Base-by-base conservation (phyloP, 441 rosid genomes). In the Erodium moschatum region DNA sequence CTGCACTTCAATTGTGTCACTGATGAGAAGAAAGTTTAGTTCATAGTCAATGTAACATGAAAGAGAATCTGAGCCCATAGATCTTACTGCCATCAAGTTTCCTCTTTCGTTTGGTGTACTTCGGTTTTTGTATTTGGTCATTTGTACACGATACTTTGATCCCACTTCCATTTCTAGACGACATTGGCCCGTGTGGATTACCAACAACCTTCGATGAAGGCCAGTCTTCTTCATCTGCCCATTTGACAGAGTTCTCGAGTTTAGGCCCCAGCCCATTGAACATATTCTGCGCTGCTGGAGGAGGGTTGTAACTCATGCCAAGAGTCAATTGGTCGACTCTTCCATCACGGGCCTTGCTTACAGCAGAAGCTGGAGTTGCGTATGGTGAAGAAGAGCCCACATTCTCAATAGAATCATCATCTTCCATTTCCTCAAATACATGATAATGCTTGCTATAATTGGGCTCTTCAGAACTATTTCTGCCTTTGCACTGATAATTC, bases 401-500 rank as follows among this genome's bases (percentile, higher is more conserved):
- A 67, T 77, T 52, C 68, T 86, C 97, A 6, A 40, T 21, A 54
- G 81, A 78, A 64, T 91, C 97, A 68, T 87, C 95, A 35, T 95
- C 97, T 74, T 87, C 97, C 77, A 95, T 85, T 24, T 91, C 97
- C 71, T 87, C 92, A 69, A 90, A 95, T 62, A 84, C 70, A 71
- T 84, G 87, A 67, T 81, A 81, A 44, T 86, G 93, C 81, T 84
- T 85, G 72, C 91, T 83, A 80, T 75, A 84, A 71, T 73, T 74
- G 70, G 73, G 83, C 16, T 79, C 65, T 8, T 80, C 77, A 70
- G 72, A 70, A 75, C 77, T 77, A 71, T 80, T 58, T 5, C 76
- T 75, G 74, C 78, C 69, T 35, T 76, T 85, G 50, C 92, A 77
- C 64, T 90, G 97, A 79, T 91, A 88, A 67, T 86, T 87, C 77